Percentiles rank a stretch among this genome's conserved stretches.
Evolutionary conservation across 225 moss, liverwort and hornwort species (phyloP).

Genomic region (Climacium dendroides): DNA sequence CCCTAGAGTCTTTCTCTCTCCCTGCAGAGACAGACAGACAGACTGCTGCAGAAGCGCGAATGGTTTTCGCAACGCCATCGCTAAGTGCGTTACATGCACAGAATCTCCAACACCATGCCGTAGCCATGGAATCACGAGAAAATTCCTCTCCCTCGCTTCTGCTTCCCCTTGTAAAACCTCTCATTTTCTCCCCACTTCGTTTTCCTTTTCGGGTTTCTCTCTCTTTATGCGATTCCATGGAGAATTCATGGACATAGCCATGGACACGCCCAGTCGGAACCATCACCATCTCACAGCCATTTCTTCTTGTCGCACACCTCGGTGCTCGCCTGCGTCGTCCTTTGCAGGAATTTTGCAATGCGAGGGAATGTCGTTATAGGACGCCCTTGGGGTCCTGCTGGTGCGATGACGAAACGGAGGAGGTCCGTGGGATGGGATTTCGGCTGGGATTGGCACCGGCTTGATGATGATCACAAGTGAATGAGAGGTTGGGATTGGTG

Average conservation of each 20-base stretch:
- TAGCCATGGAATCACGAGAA: neutral
- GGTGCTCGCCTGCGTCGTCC: neutral
- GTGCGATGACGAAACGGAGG: neutral
- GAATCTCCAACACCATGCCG: neutral
- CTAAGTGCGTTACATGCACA: neutral
- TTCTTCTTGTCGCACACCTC: neutral
- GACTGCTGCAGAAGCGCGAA: neutral
- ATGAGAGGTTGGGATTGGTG: neutral
- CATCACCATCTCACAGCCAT: neutral
- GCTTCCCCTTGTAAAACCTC: neutral
- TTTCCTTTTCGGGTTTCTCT: neutral
- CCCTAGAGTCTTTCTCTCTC: neutral
- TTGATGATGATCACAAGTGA: neutral
- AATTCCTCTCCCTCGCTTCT: neutral
- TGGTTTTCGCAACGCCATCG: neutral
- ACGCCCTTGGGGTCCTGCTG: neutral
- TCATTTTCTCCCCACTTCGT: neutral
- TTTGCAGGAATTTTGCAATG: neutral
- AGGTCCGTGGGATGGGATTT: neutral
- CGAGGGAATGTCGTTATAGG: slow-evolving; percentile 9
- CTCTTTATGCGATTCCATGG: neutral
- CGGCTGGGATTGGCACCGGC: neutral
- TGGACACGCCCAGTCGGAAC: neutral
- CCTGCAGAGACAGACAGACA: neutral
- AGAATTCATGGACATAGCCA: neutral